Percentiles rank a stretch among this genome's conserved stretches.
These are phyloP conservation scores for Suillus decipiens DNA, from an alignment of 768 basidiomycete genomes.

Conservation along the genomic window DNA sequence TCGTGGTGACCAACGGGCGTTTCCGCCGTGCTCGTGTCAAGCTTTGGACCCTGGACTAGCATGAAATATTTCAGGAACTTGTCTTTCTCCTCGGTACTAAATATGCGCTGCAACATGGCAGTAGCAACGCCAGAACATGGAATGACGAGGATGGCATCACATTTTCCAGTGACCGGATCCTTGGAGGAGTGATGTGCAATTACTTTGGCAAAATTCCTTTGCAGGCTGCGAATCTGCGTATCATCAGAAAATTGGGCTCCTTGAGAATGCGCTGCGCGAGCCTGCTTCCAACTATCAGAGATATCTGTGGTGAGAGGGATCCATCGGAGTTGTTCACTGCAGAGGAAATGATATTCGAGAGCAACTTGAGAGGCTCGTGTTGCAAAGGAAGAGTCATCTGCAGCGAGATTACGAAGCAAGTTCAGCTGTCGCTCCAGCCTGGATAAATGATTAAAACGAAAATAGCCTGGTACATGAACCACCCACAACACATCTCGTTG, in stretches of 20 bases:
- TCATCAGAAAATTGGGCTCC: background rate
- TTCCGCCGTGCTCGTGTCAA: background rate
- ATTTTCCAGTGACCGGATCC: background rate
- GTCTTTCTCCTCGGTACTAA: no score
- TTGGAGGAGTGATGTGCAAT: background rate
- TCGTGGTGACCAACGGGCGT: background rate
- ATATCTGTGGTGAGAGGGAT: background rate
- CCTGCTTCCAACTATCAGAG: background rate
- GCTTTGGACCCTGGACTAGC: background rate
- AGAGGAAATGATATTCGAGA: rapidly evolving
- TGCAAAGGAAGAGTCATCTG: background rate
- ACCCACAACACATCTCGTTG: background rate
- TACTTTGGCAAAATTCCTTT: background rate
- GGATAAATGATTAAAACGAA: background rate
- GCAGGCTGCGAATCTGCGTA: rapidly evolving
- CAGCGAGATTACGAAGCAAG: background rate
- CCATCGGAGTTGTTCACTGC: rapidly evolving
- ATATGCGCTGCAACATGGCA: background rate
- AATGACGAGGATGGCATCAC: background rate
- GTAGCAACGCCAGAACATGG: background rate
- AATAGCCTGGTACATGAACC: background rate
- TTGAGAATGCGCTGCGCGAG: background rate
- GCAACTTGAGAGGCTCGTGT: background rate
- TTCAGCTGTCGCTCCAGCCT: background rate
- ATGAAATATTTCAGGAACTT: background rate